Evolutionary conservation across 768 basidiomycete species (phyloP), one percentile per base, ranked within the genome.

Genomic region (Tulasnella sp.): DNA sequence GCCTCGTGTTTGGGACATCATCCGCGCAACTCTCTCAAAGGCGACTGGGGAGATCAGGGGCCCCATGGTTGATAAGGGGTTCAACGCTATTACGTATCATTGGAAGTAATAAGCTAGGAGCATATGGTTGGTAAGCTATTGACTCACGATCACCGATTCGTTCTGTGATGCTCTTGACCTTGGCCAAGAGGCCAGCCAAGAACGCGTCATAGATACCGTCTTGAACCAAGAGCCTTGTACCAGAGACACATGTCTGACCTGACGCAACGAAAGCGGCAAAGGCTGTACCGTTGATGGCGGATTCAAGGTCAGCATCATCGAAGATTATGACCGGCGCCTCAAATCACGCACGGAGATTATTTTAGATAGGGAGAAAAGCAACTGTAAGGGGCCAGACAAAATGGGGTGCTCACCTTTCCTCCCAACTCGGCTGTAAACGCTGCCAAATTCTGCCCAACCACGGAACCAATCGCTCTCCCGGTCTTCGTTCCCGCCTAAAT

Each of bases 231-330:
- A 92, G 73, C n/a, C 89, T 79, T 11, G 87, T 83, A n/a, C 87
- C 89, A 1, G 89, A 91, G n/a, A 92, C 84, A 60, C 89, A 91
- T 8, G 89, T 91, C 72, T 92, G 90, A 2, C 90, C 90, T 22
- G 87, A 88, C 1, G 90, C 90, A 51, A 92, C 74, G 65, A 92
- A 92, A 0, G 84, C 80, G 9, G 87, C 84, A 66, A 92, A 92
- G 0, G 87, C 84, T 4, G 80, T 80, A 17, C 90, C 90, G 62
- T 92, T 91, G 21, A 87, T 84, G 0, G 89, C 84, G n/a, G 79
- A 76, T 21, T 72, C 63, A 51, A 88, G 65, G 65, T 91, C 84
- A 5, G 87, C 83, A 66, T 92, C 87, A 51, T 83, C 73, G 66
- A 91, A 92, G 9, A 92, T 74, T 10, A 92, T 67, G 45, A 92